Evolutionary conservation across 768 basidiomycete species (phyloP).

Genomic region (Trametes elegans): DNA sequence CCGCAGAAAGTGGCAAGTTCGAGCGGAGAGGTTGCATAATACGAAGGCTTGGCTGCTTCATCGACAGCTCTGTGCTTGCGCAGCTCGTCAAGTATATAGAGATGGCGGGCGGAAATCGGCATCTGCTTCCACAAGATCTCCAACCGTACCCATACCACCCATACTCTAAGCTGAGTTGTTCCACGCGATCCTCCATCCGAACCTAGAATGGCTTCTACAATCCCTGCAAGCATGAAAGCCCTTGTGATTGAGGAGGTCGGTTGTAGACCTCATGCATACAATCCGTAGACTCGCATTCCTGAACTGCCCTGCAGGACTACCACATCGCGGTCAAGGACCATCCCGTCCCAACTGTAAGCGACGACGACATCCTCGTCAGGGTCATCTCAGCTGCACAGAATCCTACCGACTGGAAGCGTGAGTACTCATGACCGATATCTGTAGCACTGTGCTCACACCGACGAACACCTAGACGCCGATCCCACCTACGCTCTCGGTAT

Average conservation of each 20-base stretch:
- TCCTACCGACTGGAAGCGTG: conserved; percentile 23
- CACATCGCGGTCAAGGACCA: conserved; percentile 13
- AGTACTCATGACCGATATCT: background rate
- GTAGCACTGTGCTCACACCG: background rate
- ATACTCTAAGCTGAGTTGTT: background rate
- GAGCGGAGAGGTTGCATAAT: too few relatives aligned
- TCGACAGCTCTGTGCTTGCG: too few relatives aligned
- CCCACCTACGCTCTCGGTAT: background rate
- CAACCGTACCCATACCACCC: background rate
- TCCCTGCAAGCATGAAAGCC: conserved; percentile 28
- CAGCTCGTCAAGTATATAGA: too few relatives aligned
- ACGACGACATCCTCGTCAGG: conserved; percentile 22
- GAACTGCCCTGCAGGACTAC: background rate
- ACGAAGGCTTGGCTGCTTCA: too few relatives aligned
- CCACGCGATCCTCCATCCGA: background rate
- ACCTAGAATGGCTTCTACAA: background rate
- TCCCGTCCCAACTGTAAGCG: conserved; percentile 17
- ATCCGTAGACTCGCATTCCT: too few relatives aligned
- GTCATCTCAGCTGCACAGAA: conserved; percentile 17
- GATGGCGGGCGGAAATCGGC: too few relatives aligned
- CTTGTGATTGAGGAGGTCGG: conserved; percentile 20
- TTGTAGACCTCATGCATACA: background rate
- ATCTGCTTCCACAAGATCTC: too few relatives aligned
- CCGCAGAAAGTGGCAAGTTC: too few relatives aligned
- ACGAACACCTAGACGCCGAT: conserved; percentile 10